A percentile compares a stretch with the other conserved stretches of the same genome.
These are phyloP conservation scores for Chamaenerion angustifolium DNA, from an alignment of 345 rosid species.

Conservation along the genomic window DNA sequence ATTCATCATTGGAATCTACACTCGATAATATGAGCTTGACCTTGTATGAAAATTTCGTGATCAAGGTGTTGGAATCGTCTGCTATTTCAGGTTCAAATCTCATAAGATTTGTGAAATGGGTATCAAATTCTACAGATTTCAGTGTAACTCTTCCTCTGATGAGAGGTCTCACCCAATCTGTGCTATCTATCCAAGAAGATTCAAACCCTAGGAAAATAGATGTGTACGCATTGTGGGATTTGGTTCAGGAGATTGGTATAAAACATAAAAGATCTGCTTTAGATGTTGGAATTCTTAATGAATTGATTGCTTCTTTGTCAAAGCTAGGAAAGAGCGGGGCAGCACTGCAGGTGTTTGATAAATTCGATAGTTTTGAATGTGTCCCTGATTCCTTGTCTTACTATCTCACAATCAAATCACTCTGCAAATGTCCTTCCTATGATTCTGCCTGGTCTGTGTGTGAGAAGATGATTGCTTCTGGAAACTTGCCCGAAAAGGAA, in stretches of 20 bases:
- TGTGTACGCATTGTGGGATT: constrained; percentile 59
- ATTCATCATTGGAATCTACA: constrained; percentile 39
- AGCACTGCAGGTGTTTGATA: constrained; percentile 54
- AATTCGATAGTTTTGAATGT: constrained; percentile 42
- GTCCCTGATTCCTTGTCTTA: constrained; percentile 37
- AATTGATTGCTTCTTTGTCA: constrained; percentile 48
- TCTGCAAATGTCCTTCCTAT: constrained; percentile 33
- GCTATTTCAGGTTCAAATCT: constrained; percentile 36
- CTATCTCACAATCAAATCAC: constrained; percentile 51
- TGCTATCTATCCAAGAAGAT: constrained; percentile 17
- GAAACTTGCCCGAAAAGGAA: constrained; percentile 29
- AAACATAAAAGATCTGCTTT: constrained; percentile 17
- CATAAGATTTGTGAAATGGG: constrained; percentile 58
- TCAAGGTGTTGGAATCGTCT: constrained; percentile 44
- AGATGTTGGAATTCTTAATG: constrained; percentile 39
- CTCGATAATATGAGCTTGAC: constrained; percentile 29
- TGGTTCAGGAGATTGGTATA: constrained; percentile 44
- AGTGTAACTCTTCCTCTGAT: constrained; percentile 21
- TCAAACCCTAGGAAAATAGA: constrained; percentile 17
- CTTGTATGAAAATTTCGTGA: constrained; percentile 35
- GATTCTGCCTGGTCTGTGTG: constrained; percentile 49
- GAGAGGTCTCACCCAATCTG: constrained; percentile 32
- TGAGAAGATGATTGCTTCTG: constrained; percentile 52
- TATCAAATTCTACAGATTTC: constrained; percentile 15
- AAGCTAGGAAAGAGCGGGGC: constrained; percentile 60